These are phyloP conservation scores for Termitomyces titanicus DNA, from an alignment of 768 basidiomycete genomes.

Conservation along the genomic window DNA sequence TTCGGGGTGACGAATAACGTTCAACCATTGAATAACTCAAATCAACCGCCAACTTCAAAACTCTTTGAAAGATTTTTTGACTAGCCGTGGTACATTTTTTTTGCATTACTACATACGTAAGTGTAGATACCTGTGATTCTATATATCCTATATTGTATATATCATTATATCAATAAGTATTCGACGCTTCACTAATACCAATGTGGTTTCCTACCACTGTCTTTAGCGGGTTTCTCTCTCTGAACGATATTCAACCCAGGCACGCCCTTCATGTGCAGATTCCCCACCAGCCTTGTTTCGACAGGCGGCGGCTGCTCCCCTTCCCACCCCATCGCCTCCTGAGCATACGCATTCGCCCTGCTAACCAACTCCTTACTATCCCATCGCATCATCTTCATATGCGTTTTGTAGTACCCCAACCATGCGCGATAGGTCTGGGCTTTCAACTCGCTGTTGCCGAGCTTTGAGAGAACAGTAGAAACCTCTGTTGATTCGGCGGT, in stretches of 20 bases:
- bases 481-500: constrained; percentile 14
- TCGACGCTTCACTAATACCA: too few species aligned
- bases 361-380: constrained; percentile 35
- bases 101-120: too few species aligned
- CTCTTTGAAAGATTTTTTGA: too few species aligned
- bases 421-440: constrained; percentile 49
- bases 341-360: constrained; percentile 34
- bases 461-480: constrained; percentile 19
- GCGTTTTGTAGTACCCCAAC: constrained; percentile 54
- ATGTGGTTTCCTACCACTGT: too few species aligned
- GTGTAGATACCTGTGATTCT: too few species aligned
- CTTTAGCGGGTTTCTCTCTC: too few species aligned
- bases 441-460: constrained; percentile 38
- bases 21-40: too few species aligned
- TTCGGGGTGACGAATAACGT: too few species aligned
- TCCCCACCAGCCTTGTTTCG: constrained; percentile 41
- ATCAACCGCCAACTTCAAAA: too few species aligned
- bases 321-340: constrained; percentile 32
- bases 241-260: constrained; percentile 23
- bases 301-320: constrained; percentile 29
- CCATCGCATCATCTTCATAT: constrained; percentile 34
- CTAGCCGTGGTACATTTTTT: too few species aligned
- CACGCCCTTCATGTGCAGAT: constrained; percentile 44
- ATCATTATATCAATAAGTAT: too few species aligned
- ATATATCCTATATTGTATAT: too few species aligned